Evolutionary conservation across 345 rosid species (phyloP).

Genomic region (Excoecaria cochinchinensis): DNA sequence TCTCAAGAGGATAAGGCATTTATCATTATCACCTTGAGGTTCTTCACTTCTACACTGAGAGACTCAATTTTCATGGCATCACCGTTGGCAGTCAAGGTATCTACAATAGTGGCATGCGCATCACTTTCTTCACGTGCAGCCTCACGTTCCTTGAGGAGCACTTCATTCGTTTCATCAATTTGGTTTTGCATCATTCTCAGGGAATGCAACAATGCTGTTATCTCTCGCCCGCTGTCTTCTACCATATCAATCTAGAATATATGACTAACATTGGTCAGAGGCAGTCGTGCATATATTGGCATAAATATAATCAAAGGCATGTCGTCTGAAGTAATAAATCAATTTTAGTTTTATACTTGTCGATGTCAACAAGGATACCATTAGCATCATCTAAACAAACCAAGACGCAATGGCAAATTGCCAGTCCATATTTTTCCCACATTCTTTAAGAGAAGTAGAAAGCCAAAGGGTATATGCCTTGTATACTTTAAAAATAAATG

Average conservation of each 20-base stretch:
- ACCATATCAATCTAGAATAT: conserved; percentile 15
- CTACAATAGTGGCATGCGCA: conserved; percentile 19
- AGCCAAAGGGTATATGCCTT: background rate
- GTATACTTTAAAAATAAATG: too few species aligned
- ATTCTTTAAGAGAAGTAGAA: background rate
- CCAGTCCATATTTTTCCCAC: background rate
- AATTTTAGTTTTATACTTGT: background rate
- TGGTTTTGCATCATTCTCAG: conserved; percentile 12
- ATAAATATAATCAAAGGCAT: background rate
- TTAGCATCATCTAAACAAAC: background rate
- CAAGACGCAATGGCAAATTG: background rate
- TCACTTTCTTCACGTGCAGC: conserved; percentile 3
- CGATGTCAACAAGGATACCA: background rate
- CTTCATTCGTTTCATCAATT: conserved; percentile 20
- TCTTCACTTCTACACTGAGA: conserved; percentile 52
- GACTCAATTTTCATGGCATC: conserved; percentile 45
- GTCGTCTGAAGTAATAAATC: background rate
- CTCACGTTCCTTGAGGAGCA: conserved; percentile 31
- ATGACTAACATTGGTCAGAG: conserved; percentile 16
- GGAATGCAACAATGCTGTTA: conserved; percentile 13
- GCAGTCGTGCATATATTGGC: background rate
- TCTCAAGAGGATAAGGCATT: conserved; percentile 2
- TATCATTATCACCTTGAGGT: conserved; percentile 55
- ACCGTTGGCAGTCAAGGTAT: conserved; percentile 30
- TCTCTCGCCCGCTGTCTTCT: conserved; percentile 22